Evolutionary conservation across 495 filamentous ascomycete species (phyloP), one percentile per base, ranked within the genome.

Genomic region (Penicillium bovifimosum): DNA sequence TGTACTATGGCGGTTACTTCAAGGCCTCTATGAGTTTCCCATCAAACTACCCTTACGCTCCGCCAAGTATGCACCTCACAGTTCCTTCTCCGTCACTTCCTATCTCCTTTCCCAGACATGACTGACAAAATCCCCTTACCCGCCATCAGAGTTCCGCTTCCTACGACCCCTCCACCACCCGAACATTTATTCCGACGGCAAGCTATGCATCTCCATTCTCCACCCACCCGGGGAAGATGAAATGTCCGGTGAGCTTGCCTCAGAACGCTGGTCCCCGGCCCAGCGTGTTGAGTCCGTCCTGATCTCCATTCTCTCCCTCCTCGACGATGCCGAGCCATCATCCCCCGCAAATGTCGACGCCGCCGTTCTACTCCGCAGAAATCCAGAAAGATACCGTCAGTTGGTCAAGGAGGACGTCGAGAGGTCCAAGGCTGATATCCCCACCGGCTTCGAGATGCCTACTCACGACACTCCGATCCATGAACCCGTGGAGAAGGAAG

Each of bases 281-380:
- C 93, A 96, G 62, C 84, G 91, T 8, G 91, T 93, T 50, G 93
- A 96, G 70, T 91, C 90, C 43, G 91, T 98, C 11, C 81, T 98
- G 14, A 86, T 95, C 44, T 95, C 90, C 16, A 87, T 96, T 14
- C 77, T 98, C 14, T 86, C 90, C n/a, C 83, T 98, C 1, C 84
- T 98, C 38, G 93, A 98, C 64, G 87, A 95, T 64, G 88, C 93
- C 13, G 93, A 98, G 65, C 86, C 92, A 56, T 88, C 83, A 52
- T 95, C 89, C 5, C 90, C 93, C 0, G 93, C 93, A 50, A 97
- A 98, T 60, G 93, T 97, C 43, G 92, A 97, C 60, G 93, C 93
- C 9, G 81, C 86, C 26, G 86, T 96, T 10, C 80, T 91, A 79
- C 80, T 95, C 43, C 82, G 93, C 47, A 87, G 88, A 50, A 64